Base-by-base conservation (phyloP, 768 basidiomycete species). In the Termitomyces sp. region DNA sequence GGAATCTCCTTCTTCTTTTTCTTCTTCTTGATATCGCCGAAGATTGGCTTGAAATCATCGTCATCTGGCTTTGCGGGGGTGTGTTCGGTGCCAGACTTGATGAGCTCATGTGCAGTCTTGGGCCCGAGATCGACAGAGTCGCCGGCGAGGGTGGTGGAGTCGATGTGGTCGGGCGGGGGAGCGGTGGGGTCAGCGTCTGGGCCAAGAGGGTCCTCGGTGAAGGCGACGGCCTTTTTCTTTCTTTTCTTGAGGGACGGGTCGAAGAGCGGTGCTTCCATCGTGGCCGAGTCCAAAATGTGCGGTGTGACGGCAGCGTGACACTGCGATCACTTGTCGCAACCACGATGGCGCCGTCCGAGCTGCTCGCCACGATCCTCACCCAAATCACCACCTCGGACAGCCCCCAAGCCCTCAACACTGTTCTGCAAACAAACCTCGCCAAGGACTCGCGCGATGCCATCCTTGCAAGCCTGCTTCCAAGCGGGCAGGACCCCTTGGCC, bases 1-100 rank as follows among this genome's bases (percentile, higher is more conserved):
- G 89, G 90, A 57, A 93, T 89, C 55, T 92, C 91, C 70, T 91
- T 93, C 78, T 89, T 91, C 78, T 93, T 94, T 76, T 92, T 93
- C 72, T 92, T 93, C 81, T 89, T 93, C 81, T 91, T 93, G 68
- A 91, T 67, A 67, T 91, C 91, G 3, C 87, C 89, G 66, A 93
- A 93, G 86, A 92, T 89, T 46, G 87, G 80, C 68, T 89, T 88
- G 70, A 84, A 78, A 38, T 91, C 86, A 31, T 91, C 89, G 0
- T 86, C 87, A 63, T 84, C 84, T 62, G 81, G 79, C 61, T 80
- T 79, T 60, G 64, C 45, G 7, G 46, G 69, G 37, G 64, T 73
- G 50, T 69, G 68, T 38, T 71, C 73, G 0, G 66, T 69, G 50
- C 74, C 77, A 59, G 77, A 73, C 66, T 81, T 83, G 84, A 91